These are phyloP conservation scores for Thalassiosira exigua DNA, from an alignment of 352 stramenopile genomes.

Conservation along the genomic window DNA sequence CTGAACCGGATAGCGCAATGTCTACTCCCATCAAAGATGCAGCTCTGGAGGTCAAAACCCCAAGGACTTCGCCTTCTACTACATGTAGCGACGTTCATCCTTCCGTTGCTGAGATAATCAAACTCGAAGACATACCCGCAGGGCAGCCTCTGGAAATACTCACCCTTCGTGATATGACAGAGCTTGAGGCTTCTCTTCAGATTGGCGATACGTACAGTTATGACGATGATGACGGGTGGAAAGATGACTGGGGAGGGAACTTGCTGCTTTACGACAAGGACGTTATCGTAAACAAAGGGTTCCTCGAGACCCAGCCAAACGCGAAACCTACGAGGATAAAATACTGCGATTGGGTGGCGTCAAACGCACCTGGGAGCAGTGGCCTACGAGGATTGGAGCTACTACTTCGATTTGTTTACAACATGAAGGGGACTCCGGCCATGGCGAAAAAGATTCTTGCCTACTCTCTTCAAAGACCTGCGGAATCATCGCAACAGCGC, in stretches of 20 bases:
- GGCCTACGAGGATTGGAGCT: conserved; percentile 57
- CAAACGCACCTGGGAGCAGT: conserved; percentile 45
- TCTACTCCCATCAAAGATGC: background rate
- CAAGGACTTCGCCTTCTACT: background rate
- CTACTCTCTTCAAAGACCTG: conserved; percentile 48
- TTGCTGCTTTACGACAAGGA: conserved; percentile 76
- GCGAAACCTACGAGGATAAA: conserved; percentile 56
- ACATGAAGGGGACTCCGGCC: conserved; percentile 67
- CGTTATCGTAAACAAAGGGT: conserved; percentile 58
- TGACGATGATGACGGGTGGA: conserved; percentile 66
- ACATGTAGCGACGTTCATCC: conserved; percentile 38
- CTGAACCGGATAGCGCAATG: background rate
- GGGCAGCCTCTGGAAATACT: conserved; percentile 43
- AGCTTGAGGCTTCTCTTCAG: conserved; percentile 62
- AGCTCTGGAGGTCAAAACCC: no score
- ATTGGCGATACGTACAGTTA: conserved; percentile 62
- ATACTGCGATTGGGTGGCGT: conserved; percentile 61
- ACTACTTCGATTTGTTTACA: conserved; percentile 76
- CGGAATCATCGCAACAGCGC: conserved; percentile 47
- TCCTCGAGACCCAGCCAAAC: conserved; percentile 51
- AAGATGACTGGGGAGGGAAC: conserved; percentile 82
- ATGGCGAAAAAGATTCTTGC: conserved; percentile 78
- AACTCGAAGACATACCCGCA: conserved; percentile 55
- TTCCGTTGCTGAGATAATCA: conserved; percentile 49
- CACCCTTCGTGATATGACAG: conserved; percentile 39